phyloP scores from a whole-genome alignment of 2,329 filamentous ascomycete species.

The Aspergillus spinulosporus region DNA sequence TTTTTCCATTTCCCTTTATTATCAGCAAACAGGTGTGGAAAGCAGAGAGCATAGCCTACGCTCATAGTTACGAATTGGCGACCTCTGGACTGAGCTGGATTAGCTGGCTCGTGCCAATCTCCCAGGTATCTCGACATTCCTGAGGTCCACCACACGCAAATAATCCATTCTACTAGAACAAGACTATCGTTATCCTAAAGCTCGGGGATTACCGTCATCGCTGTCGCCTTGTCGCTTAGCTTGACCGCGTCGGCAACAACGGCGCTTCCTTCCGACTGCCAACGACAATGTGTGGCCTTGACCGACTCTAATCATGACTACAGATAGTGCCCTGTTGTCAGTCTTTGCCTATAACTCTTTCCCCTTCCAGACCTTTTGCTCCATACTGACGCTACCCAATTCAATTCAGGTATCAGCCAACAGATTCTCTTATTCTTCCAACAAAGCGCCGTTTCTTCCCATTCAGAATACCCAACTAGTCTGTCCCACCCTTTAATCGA shows the following conservation, averaged over 20 bases:
- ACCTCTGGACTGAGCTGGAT: neutral
- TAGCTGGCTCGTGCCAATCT: constrained; percentile 1
- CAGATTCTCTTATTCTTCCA: constrained; percentile 63
- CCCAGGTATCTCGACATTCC: constrained; percentile 3
- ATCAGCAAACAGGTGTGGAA: neutral
- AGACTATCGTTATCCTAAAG: constrained; percentile 1
- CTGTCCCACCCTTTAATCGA: constrained; percentile 35
- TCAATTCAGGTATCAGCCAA: constrained; percentile 60
- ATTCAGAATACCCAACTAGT: constrained; percentile 66
- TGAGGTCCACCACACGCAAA: constrained; percentile 12
- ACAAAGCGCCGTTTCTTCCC: constrained; percentile 67
- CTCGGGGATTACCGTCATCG: constrained; percentile 14
- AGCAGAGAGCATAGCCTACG: neutral
- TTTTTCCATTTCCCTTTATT: neutral
- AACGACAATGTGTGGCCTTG: constrained; percentile 37
- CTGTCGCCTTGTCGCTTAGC: constrained; percentile 11
- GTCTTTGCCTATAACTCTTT: constrained; percentile 21
- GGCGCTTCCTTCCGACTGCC: constrained; percentile 12
- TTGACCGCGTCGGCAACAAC: constrained; percentile 18
- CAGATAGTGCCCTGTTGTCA: constrained; percentile 42
- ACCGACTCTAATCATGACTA: constrained; percentile 41
- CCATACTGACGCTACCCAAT: constrained; percentile 19
- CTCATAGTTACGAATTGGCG: neutral
- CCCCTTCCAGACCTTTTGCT: constrained; percentile 4
- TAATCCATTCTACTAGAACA: constrained; percentile 9